A percentile compares a stretch with the other conserved stretches of the same genome.
Evolutionary conservation across 2,329 filamentous ascomycete genomes (phyloP).

Genomic region (Fusarium denticulatum): DNA sequence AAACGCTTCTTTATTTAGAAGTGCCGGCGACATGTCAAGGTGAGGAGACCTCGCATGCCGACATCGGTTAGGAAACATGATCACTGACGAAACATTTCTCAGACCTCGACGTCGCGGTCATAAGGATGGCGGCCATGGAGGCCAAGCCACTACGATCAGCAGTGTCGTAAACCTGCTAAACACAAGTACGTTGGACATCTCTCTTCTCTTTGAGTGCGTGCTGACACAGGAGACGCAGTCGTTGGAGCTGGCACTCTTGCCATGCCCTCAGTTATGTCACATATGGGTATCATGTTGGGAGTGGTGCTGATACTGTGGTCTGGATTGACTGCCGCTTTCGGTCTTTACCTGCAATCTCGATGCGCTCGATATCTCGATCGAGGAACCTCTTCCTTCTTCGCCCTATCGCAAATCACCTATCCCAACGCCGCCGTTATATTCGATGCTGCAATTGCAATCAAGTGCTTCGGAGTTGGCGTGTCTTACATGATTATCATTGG

Average conservation of each 20-base stretch:
- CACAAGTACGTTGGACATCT: slow-evolving; percentile 72
- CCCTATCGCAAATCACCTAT: slow-evolving; percentile 96
- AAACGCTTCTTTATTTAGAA: slow-evolving; percentile 53
- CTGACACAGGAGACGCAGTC: slow-evolving; percentile 62
- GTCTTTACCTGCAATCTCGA: slow-evolving; percentile 91
- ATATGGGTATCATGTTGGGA: slow-evolving; percentile 92
- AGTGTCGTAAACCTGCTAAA: slow-evolving; percentile 96
- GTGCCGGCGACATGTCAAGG: slow-evolving; percentile 61
- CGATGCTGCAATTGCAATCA: slow-evolving; percentile 94
- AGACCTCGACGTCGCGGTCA: slow-evolving; percentile 70
- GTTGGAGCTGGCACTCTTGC: slow-evolving; percentile 93
- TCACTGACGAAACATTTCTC: slow-evolving; percentile 25
- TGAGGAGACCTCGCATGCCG: slow-evolving; percentile 40
- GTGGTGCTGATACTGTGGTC: slow-evolving; percentile 90
- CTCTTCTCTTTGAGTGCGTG: slow-evolving; percentile 10
- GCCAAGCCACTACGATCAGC: slow-evolving; percentile 87
- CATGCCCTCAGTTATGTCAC: slow-evolving; percentile 93
- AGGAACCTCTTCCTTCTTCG: slow-evolving; percentile 91
- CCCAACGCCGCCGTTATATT: slow-evolving; percentile 96
- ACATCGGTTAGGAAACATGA: slow-evolving; percentile 1
- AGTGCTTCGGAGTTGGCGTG: slow-evolving; percentile 97
- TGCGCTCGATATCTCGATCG: slow-evolving; percentile 94
- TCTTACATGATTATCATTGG: slow-evolving; percentile 99
- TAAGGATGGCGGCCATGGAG: slow-evolving; percentile 73
- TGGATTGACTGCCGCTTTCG: slow-evolving; percentile 87